Percentiles rank a stretch among this genome's conserved stretches.
phyloP scores from a whole-genome alignment of 306 rosid genomes.

The Arachis stenosperma region DNA sequence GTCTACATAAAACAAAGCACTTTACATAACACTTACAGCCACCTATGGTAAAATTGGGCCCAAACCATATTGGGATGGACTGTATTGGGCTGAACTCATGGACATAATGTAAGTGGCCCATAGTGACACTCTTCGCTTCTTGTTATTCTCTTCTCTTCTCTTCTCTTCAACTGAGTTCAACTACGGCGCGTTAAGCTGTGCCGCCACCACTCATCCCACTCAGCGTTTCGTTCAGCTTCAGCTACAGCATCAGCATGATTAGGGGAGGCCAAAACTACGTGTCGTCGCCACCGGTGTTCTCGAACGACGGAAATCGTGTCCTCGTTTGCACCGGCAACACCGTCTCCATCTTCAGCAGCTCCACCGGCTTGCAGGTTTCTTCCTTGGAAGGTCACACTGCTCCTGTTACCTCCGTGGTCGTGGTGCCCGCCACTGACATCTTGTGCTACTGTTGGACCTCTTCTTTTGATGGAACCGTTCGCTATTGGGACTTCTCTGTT shows the following conservation, averaged over 20 bases:
- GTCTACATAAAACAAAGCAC: no score
- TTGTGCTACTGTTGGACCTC: slow-evolving; percentile 81
- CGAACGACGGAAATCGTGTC: slow-evolving; percentile 74
- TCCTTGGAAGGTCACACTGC: slow-evolving; percentile 76
- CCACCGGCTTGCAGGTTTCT: slow-evolving; percentile 65
- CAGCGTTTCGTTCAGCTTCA: slow-evolving; percentile 1
- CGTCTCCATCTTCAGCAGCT: slow-evolving; percentile 75
- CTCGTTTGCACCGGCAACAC: slow-evolving; percentile 65
- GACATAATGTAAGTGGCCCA: neutral
- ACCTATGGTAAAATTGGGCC: neutral
- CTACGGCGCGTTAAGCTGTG: neutral
- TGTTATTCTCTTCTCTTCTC: neutral
- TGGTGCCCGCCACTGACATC: slow-evolving; percentile 57
- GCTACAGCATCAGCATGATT: slow-evolving; percentile 41
- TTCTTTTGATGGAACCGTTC: slow-evolving; percentile 79
- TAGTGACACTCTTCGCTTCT: neutral
- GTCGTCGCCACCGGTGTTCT: slow-evolving; percentile 72
- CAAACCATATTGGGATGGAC: neutral
- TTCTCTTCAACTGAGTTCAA: neutral
- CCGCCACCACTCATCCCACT: neutral
- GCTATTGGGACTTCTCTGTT: slow-evolving; percentile 76
- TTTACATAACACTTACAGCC: no score
- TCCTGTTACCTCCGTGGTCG: slow-evolving; percentile 66
- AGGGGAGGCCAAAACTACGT: slow-evolving; percentile 78
- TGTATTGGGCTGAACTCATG: neutral